Conservation (phyloP, 164 flowering plant genomes). For the Platanus orientalis region DNA sequence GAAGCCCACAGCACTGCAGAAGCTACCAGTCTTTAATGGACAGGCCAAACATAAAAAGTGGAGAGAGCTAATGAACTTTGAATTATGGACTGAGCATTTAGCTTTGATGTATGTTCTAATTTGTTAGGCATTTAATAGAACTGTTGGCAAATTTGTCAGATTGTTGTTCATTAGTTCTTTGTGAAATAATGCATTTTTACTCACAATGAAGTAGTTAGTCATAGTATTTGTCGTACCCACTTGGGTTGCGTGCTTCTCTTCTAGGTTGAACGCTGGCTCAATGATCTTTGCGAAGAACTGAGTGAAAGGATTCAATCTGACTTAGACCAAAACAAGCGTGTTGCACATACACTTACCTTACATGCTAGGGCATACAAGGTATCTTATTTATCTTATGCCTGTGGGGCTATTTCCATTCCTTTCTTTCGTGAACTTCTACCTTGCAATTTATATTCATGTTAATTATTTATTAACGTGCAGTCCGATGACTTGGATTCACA, state of each 20-base stretch:
- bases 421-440: not conserved
- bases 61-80: no score
- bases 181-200: not conserved
- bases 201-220: not conserved
- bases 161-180: no score
- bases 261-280: conserved; percentile 86
- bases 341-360: conserved; percentile 76
- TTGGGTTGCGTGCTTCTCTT: conserved; percentile 10
- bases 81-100: no score
- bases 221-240: not conserved
- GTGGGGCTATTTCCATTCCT: not conserved
- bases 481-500: conserved; percentile 51
- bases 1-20: no score
- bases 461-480: conserved; percentile 26
- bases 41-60: no score
- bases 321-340: conserved; percentile 71
- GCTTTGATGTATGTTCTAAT: no score
- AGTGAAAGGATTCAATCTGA: conserved; percentile 76
- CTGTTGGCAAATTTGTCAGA: no score
- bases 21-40: no score
- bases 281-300: conserved; percentile 83
- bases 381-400: not conserved
- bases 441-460: conserved; percentile 3
- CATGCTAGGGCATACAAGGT: conserved; percentile 86
- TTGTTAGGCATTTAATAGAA: no score